Evolutionary conservation across 768 basidiomycete species (phyloP).

Genomic region (Pleurotus cornucopiae): DNA sequence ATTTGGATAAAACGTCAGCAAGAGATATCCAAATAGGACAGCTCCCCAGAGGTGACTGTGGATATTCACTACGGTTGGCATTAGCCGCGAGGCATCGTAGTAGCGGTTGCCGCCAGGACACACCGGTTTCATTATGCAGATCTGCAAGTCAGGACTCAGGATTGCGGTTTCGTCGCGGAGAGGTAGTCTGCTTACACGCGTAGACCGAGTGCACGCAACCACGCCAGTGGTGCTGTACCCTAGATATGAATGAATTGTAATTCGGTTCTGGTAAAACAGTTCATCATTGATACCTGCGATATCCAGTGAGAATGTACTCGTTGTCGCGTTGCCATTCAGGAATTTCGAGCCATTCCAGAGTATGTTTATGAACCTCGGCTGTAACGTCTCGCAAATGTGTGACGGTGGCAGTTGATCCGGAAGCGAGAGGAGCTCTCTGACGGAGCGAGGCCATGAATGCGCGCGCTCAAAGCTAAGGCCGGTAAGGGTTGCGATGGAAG

Average conservation of each 20-base stretch:
- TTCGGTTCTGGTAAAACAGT: conserved; percentile 3
- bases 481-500: too few species aligned
- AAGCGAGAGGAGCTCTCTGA: too few species aligned
- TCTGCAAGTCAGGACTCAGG: conserved; percentile 34
- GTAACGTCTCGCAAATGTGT: too few species aligned
- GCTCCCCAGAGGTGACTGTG: conserved; percentile 78
- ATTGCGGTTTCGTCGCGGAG: conserved; percentile 10
- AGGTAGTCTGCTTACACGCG: conserved; percentile 47
- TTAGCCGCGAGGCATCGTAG: conserved; percentile 8
- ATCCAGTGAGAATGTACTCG: conserved; percentile 66
- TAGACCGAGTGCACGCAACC: conserved; percentile 63
- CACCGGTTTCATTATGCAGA: conserved; percentile 77
- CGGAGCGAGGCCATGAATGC: too few species aligned
- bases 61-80: conserved; percentile 63
- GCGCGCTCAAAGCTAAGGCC: too few species aligned
- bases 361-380: conserved; percentile 12
- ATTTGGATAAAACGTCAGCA: conserved; percentile 46
- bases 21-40: conserved; percentile 52
- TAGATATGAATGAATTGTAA: conserved; percentile 19
- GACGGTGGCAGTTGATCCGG: too few species aligned
- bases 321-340: conserved; percentile 73
- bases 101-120: conserved; percentile 11
- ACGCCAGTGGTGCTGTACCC: conserved; percentile 56
- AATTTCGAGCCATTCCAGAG: conserved; percentile 51
- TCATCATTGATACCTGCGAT: conserved; percentile 49